A percentile compares a stretch with the other conserved stretches of the same genome.
Conservation (phyloP, 2,329 filamentous ascomycete species). For the Tolypocladium album region DNA sequence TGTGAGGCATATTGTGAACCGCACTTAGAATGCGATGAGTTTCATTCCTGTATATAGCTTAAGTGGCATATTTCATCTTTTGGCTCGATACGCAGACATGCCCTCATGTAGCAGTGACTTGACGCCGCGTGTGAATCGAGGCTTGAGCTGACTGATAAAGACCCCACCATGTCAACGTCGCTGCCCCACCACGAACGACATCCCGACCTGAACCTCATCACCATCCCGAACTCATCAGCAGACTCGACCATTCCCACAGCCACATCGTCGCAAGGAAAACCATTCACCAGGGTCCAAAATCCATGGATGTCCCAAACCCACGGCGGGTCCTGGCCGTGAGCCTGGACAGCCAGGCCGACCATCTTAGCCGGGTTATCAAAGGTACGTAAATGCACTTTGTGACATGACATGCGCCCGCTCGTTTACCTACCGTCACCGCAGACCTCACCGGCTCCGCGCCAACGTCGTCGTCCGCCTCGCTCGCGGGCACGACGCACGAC, state of each 20-base stretch:
- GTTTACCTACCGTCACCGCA: conserved; percentile 12
- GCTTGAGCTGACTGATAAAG: not conserved
- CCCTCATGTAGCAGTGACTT: not conserved
- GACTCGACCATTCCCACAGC: not conserved
- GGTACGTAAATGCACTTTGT: conserved; percentile 23
- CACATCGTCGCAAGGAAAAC: no score
- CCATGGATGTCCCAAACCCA: conserved; percentile 34
- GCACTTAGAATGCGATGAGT: not conserved
- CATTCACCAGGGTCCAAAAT: not conserved
- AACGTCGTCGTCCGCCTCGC: conserved; percentile 24
- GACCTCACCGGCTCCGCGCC: conserved; percentile 41
- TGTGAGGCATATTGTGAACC: not conserved
- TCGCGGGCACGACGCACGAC: conserved; percentile 50
- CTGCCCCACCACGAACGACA: not conserved
- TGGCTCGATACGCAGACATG: not conserved
- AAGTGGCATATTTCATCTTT: not conserved
- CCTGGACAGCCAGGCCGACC: conserved; percentile 32
- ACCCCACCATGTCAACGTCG: not conserved
- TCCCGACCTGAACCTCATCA: not conserved
- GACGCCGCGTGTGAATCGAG: not conserved
- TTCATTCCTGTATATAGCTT: no score
- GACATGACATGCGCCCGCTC: not conserved
- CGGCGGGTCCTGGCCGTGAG: conserved; percentile 48
- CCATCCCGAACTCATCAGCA: not conserved
- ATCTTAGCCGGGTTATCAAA: conserved; percentile 40